Conservation (phyloP, 768 basidiomycete species). For the Mycena sanguinolenta region DNA sequence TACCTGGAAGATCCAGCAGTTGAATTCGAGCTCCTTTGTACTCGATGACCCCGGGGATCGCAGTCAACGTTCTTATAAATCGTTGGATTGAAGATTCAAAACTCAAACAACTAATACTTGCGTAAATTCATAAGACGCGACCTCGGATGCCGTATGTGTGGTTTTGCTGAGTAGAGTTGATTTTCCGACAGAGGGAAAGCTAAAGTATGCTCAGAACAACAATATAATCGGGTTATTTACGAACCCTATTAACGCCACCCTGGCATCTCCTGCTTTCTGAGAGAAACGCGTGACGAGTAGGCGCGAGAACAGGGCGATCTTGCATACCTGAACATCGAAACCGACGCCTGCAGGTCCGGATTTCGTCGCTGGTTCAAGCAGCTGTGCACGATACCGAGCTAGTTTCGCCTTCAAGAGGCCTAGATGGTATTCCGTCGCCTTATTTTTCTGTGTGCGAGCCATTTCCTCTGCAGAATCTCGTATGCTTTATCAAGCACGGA, state of each 20-base stretch:
- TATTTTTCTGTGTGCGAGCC: constrained; percentile 98
- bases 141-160: constrained; percentile 90
- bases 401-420: constrained; percentile 95
- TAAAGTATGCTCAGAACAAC: not conserved
- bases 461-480: constrained; percentile 82
- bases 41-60: constrained; percentile 97
- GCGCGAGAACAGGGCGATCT: not conserved
- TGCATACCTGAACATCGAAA: constrained; percentile 84
- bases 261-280: constrained; percentile 82
- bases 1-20: constrained; percentile 94
- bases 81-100: constrained; percentile 4
- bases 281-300: not conserved
- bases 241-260: constrained; percentile 88
- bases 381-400: constrained; percentile 93
- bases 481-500: not conserved
- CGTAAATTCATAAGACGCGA: constrained; percentile 96
- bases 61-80: constrained; percentile 58
- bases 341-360: constrained; percentile 85
- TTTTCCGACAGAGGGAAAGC: constrained; percentile 95
- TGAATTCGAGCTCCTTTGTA: constrained; percentile 95
- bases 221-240: not conserved
- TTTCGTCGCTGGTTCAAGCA: constrained; percentile 92
- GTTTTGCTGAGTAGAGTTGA: constrained; percentile 93
- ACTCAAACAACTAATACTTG: constrained; percentile 71
- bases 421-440: constrained; percentile 95